Conservation (phyloP, 2,329 filamentous ascomycete genomes). For the Calonectria leucothoes region DNA sequence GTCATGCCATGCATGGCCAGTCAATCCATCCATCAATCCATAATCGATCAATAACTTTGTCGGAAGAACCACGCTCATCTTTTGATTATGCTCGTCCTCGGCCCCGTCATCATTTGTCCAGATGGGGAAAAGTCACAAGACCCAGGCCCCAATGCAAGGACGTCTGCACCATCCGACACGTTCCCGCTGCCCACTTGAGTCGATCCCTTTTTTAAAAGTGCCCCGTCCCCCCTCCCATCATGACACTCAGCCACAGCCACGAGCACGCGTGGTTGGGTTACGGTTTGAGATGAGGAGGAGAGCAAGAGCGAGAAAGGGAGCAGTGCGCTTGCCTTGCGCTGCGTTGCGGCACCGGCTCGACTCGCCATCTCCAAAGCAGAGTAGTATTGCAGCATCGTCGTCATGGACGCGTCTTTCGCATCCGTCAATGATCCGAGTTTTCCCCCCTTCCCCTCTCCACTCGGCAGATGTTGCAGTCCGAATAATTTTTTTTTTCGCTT, state of each 20-base stretch:
- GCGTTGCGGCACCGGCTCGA: neutral
- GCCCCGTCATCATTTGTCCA: neutral
- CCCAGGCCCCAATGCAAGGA: neutral
- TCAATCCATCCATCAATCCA: too few species aligned
- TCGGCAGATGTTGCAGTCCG: neutral
- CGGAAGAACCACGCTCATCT: neutral
- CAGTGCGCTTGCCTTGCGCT: neutral
- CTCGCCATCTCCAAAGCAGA: neutral
- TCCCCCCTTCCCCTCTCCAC: neutral
- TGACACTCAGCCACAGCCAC: conserved; percentile 36
- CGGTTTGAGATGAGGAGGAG: neutral
- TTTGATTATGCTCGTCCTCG: neutral
- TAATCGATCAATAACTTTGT: neutral
- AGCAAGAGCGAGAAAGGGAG: neutral
- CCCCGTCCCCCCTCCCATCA: neutral
- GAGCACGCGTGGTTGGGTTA: conserved; percentile 19
- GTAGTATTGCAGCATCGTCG: conserved; percentile 19
- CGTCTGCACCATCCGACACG: neutral
- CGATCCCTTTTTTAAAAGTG: conserved; percentile 2
- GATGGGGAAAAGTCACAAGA: neutral
- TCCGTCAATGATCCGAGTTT: conserved; percentile 5
- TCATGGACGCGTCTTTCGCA: conserved; percentile 21
- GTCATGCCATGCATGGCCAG: too few species aligned
- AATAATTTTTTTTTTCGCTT: neutral
- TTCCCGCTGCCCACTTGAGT: neutral